These are phyloP conservation scores for Blastobotrys proliferans DNA, from an alignment of 1,139 yeast species.

Conservation along the genomic window DNA sequence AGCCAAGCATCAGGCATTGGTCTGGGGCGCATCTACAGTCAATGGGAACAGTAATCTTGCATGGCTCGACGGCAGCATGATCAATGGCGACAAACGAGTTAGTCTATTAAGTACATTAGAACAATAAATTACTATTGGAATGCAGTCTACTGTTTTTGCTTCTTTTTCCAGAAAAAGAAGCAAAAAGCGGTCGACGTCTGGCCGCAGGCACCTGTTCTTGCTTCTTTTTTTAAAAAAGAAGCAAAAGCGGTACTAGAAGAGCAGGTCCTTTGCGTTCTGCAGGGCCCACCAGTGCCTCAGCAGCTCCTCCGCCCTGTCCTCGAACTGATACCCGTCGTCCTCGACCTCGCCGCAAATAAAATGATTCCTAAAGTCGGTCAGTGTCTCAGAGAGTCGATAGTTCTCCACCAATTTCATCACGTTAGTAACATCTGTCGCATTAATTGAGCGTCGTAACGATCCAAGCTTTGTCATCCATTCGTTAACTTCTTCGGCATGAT, in stretches of 20 bases:
- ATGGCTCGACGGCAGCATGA: slow-evolving; percentile 24
- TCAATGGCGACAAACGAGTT: slow-evolving; percentile 2
- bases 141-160: too few relatives aligned
- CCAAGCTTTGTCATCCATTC: not conserved
- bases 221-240: too few relatives aligned
- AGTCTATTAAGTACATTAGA: too few relatives aligned
- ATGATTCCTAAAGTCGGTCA: slow-evolving; percentile 10
- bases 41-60: slow-evolving; percentile 13
- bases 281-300: slow-evolving; percentile 11
- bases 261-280: too few relatives aligned
- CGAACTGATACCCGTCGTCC: not conserved
- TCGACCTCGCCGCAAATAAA: slow-evolving; percentile 7
- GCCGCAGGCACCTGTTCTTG: too few relatives aligned
- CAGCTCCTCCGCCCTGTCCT: slow-evolving; percentile 7
- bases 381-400: slow-evolving; percentile 1
- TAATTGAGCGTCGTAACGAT: not conserved
- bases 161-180: too few relatives aligned
- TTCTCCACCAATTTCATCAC: slow-evolving; percentile 9
- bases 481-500: not conserved
- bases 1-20: slow-evolving; percentile 20
- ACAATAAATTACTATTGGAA: too few relatives aligned
- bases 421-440: slow-evolving; percentile 8
- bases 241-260: too few relatives aligned
- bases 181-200: too few relatives aligned
- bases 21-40: slow-evolving; percentile 14